A percentile compares a stretch with the other conserved stretches of the same genome.
Conservation (phyloP, 495 filamentous ascomycete species). For the Neurospora sp. region DNA sequence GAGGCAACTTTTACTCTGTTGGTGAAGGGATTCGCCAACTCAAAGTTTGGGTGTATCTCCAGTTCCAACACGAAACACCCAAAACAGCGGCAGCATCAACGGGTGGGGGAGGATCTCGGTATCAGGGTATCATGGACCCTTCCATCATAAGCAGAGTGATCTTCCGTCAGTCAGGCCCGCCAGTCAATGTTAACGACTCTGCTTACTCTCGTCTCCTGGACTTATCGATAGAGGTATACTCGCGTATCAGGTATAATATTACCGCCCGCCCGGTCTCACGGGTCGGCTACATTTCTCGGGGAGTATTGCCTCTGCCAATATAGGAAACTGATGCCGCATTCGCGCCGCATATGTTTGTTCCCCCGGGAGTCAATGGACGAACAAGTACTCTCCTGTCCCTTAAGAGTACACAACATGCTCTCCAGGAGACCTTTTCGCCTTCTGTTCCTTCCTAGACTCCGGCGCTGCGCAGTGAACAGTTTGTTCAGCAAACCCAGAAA, state of each 20-base stretch:
- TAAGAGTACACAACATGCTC: neutral
- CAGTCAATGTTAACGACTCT: neutral
- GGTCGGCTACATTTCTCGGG: neutral
- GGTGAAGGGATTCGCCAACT: neutral
- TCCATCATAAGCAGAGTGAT: neutral
- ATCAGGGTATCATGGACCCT: neutral
- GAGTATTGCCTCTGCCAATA: neutral
- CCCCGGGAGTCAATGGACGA: neutral
- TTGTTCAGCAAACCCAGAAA: neutral
- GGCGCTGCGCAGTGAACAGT: neutral
- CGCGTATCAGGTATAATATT: neutral
- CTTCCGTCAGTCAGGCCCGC: neutral
- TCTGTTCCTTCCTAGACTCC: neutral
- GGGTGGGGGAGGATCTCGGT: neutral
- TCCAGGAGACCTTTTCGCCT: neutral
- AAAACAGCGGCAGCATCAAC: neutral
- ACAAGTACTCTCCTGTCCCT: neutral
- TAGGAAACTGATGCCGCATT: neutral
- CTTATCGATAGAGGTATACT: neutral
- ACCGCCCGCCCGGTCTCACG: neutral
- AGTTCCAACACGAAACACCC: neutral
- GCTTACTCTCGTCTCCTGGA: neutral
- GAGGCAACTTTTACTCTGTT: neutral
- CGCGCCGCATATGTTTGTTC: neutral
- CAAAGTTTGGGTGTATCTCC: neutral